Conservation (phyloP, 176 grass and related monocot species). For the Secale cereale region DNA sequence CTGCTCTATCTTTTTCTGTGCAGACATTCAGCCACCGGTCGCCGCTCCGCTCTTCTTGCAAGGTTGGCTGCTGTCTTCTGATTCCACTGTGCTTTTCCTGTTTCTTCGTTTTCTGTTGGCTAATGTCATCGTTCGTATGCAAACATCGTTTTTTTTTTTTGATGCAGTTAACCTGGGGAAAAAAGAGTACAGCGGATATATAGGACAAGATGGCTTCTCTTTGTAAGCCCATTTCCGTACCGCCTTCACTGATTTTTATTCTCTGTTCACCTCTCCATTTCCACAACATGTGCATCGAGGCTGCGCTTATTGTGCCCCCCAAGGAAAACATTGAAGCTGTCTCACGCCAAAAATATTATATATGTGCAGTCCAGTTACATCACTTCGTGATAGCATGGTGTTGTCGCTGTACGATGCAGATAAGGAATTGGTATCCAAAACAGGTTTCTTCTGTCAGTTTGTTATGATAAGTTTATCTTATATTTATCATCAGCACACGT, state of each 20-base stretch:
- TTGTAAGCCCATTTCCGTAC: constrained; percentile 37
- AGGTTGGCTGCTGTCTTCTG: constrained; percentile 8
- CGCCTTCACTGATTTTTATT: neutral
- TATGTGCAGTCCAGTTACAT: constrained; percentile 42
- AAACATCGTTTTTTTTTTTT: neutral
- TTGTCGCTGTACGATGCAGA: constrained; percentile 31
- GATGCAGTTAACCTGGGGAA: constrained; percentile 35
- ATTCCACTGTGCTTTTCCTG: neutral
- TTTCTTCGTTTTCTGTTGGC: neutral
- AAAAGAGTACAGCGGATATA: constrained; percentile 33
- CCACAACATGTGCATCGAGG: neutral
- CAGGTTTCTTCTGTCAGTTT: constrained; percentile 13
- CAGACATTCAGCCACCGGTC: constrained; percentile 26
- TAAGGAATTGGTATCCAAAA: constrained; percentile 30
- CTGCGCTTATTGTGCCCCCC: neutral
- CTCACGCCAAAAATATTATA: neutral
- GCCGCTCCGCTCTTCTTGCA: constrained; percentile 32
- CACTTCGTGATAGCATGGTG: constrained; percentile 42
- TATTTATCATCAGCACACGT: neutral
- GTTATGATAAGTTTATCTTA: neutral
- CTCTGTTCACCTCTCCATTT: neutral
- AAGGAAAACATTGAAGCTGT: neutral
- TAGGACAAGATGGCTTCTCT: constrained; percentile 31
- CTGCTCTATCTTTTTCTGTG: neutral
- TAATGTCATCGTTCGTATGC: neutral